Evolutionary conservation across 2,329 filamentous ascomycete species (phyloP), one percentile per base, ranked within the genome.

Genomic region (Colletotrichum lindemuthianum): DNA sequence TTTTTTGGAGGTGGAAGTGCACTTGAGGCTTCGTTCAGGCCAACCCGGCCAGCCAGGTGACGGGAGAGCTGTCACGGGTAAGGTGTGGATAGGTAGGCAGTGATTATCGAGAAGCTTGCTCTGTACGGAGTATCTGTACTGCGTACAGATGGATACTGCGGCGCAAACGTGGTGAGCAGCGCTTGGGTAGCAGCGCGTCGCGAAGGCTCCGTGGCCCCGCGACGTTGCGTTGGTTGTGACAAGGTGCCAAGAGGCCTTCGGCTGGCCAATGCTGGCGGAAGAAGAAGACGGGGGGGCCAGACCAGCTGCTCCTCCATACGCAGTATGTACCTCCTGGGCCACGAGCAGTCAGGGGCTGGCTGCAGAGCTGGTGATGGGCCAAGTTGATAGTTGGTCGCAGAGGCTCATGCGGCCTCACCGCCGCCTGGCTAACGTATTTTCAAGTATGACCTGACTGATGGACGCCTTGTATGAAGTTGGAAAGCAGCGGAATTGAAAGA

Each of bases 251-350:
- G 56, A 15, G 47, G 47, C 51, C 51, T 43, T 57, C 51, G 56
- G 58, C 45, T 65, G 61, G 51, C 43, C 51, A 40, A 61, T 65
- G 61, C 58, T 47, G 47, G 47, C 58, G 39, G 36, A 24, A 40
- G 36, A 52, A 7, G 51, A 48, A 34, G 61, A 51, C 50, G 57
- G 43, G 45, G 45, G 50, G 54, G 32, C 39, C 44, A 44, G 50
- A 50, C 49, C 15, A 45, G 51, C 57, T 40, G 51, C 52, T 61
- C 37, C 24, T 24, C 24, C 24, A 24, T 24, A 24, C 24, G 24
- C 24, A 24, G 24, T 24, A 24, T 24, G 24, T 24, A 24, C 24
- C 24, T 24, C 4, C 24, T 24, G 24, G 24, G 24, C 24, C 24
- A 24, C 24, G 24, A 24, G 24, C 24, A 24, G 58, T 15, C 58